Conservation (phyloP, 2,329 filamentous ascomycete genomes). For the Talaromyces funiculosus region DNA sequence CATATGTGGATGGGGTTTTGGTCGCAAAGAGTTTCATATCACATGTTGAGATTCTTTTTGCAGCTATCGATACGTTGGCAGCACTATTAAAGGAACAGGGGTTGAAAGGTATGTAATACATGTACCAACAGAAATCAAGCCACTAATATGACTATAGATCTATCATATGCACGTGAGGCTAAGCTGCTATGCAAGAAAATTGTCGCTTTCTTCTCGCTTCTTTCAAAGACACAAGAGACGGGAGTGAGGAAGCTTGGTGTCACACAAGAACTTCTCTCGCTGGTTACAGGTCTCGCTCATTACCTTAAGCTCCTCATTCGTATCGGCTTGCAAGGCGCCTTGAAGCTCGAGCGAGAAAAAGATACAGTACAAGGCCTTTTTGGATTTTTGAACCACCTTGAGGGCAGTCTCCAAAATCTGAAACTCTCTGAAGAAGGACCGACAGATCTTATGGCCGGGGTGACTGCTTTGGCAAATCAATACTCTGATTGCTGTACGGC, state of each 20-base stretch:
- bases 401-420: slow-evolving; percentile 68
- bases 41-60: slow-evolving; percentile 90
- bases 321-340: slow-evolving; percentile 88
- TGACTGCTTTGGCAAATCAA: slow-evolving; percentile 63
- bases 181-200: slow-evolving; percentile 99
- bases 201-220: slow-evolving; percentile 89
- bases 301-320: slow-evolving; percentile 96
- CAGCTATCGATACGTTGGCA: slow-evolving; percentile 80
- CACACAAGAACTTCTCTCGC: slow-evolving; percentile 93
- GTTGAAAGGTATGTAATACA: slow-evolving; percentile 62
- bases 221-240: slow-evolving; percentile 90
- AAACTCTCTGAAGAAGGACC: slow-evolving; percentile 63
- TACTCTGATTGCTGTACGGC: slow-evolving; percentile 77
- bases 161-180: slow-evolving; percentile 91
- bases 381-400: slow-evolving; percentile 75
- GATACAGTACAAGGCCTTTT: slow-evolving; percentile 68
- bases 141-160: slow-evolving; percentile 48
- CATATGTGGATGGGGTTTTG: slow-evolving; percentile 89
- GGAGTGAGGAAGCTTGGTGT: slow-evolving; percentile 88
- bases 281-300: slow-evolving; percentile 92
- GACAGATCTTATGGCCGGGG: slow-evolving; percentile 60
- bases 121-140: slow-evolving; percentile 16
- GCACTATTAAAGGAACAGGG: slow-evolving; percentile 61
- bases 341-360: slow-evolving; percentile 84
- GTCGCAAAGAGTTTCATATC: slow-evolving; percentile 94